These are phyloP conservation scores for Aspergillus sp. DNA, from an alignment of 2,329 filamentous ascomycete genomes.

Conservation along the genomic window DNA sequence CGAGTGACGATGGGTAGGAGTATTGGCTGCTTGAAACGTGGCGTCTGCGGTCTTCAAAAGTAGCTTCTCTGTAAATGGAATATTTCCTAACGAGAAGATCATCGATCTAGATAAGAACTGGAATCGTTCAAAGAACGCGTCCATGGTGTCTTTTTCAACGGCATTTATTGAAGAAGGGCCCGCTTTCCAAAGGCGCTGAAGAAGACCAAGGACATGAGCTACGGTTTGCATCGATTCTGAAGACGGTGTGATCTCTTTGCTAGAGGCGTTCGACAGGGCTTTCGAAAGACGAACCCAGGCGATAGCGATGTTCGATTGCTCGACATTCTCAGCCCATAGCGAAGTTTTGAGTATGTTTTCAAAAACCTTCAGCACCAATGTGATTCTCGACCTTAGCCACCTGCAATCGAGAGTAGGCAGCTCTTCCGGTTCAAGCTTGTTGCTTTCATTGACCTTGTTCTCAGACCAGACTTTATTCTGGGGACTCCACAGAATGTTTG, in stretches of 20 bases:
- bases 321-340: conserved; percentile 49
- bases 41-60: conserved; percentile 55
- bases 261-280: conserved; percentile 60
- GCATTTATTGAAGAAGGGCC: conserved; percentile 46
- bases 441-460: conserved; percentile 64
- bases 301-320: conserved; percentile 51
- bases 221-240: conserved; percentile 79
- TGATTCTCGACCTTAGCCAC: conserved; percentile 77
- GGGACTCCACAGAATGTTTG: conserved; percentile 60
- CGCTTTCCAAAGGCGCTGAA: conserved; percentile 67
- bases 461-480: conserved; percentile 68
- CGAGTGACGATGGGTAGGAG: conserved; percentile 34
- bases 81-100: conserved; percentile 50
- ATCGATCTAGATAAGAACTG: conserved; percentile 52
- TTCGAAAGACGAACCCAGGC: conserved; percentile 63
- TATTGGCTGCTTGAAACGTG: conserved; percentile 49
- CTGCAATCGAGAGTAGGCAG: conserved; percentile 80
- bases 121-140: conserved; percentile 50
- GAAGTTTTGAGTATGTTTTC: conserved; percentile 53
- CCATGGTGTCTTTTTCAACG: conserved; percentile 23
- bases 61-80: conserved; percentile 52
- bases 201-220: conserved; percentile 66
- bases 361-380: conserved; percentile 63
- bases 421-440: conserved; percentile 65
- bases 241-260: conserved; percentile 87